Base-by-base conservation (phyloP, 106 monocot genomes). In the Dendrobium chrysotoxum region DNA sequence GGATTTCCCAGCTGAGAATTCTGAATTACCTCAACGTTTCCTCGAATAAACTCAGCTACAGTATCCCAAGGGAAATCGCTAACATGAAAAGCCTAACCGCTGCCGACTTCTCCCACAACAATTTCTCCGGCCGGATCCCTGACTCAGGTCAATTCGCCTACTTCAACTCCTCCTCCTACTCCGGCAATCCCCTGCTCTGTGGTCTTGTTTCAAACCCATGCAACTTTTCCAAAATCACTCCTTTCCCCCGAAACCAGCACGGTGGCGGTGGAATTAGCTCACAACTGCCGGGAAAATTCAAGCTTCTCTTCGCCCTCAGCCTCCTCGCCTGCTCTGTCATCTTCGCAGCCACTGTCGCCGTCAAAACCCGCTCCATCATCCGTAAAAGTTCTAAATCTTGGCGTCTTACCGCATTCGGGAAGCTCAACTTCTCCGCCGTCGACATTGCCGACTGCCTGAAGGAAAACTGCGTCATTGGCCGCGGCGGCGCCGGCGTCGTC, bases 391-490 rank as follows among this genome's bases (percentile, higher is more conserved):
- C 89, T 7, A 83, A 79, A n/a, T 50, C 83, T 5, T 95, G 95
- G 95, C 85, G 82, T 80, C 84, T 95, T 28, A 95, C 92, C 0
- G 86, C 92, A 28, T 95, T 92, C 85, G 89, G 90, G 64, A 95
- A 92, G 75, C 77, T 95, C 0, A 77, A 88, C 12, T 95, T 95
- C 71, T 40, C 75, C 3, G 84, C 83, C 35, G 82, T 85, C 50
- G 89, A 95, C 82, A 75, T 95, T 13, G 80, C 87, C 6, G 87
- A 87, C 20, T 95, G 95, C 81, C 81, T 95, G 10, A 86, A 87
- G 41, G 95, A 92, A 75, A 88, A 89, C 66, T 80, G 75, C 75
- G 76, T 90, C 44, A 85, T 90, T 3, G 89, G 89, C 0, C 72
- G 86, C 77, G 89, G 89, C 0, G 89, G 85, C 7, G 86, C 89